Percentiles rank a stretch among this genome's conserved stretches.
Conservation (phyloP, 73 alveolate species). For the Paramecium tetraurelia region DNA sequence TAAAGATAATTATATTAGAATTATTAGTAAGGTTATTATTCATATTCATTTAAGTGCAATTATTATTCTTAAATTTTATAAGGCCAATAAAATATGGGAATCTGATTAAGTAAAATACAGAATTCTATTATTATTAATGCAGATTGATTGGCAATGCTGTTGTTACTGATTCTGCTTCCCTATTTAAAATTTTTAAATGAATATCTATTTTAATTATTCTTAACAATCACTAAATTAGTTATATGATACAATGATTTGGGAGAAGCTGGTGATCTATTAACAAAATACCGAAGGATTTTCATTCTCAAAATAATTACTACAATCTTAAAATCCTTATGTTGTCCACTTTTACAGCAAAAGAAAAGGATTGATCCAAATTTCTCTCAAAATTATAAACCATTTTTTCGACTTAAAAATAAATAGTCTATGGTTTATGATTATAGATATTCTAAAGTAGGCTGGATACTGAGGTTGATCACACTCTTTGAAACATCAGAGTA, state of each 20-base stretch:
- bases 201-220: no score
- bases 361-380: no score
- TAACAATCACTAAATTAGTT: no score
- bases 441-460: neutral
- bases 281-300: no score
- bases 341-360: no score
- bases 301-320: no score
- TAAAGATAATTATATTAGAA: neutral
- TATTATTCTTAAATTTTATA: neutral
- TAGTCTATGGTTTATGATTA: neutral
- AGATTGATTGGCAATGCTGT: neutral
- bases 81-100: no score
- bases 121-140: neutral
- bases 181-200: no score
- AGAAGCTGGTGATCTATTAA: neutral
- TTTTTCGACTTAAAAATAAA: neutral
- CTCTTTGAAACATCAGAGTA: neutral
- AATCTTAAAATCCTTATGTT: no score
- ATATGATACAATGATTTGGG: no score
- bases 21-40: neutral
- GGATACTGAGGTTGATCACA: neutral
- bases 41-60: no score
- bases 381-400: no score
- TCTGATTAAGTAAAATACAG: neutral
- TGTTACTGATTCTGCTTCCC: neutral